These are phyloP conservation scores for Schrenkiella parvula DNA, from an alignment of 345 rosid genomes.

Conservation along the genomic window DNA sequence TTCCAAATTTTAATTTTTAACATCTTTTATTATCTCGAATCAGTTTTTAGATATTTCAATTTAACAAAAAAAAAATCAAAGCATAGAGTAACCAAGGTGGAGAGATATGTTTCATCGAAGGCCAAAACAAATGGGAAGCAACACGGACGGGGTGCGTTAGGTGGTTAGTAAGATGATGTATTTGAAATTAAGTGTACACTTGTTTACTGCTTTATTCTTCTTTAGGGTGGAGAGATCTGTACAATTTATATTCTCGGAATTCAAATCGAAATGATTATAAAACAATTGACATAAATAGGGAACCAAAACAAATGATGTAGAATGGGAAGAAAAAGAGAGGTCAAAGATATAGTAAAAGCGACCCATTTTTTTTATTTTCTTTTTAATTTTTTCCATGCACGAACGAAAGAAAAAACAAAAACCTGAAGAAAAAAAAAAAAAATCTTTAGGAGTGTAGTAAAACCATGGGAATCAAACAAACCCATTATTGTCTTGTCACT, in stretches of 20 bases:
- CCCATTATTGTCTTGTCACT: constrained; percentile 14
- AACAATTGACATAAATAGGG: neutral
- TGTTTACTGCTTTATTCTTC: neutral
- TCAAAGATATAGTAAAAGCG: constrained; percentile 20
- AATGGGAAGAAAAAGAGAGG: constrained; percentile 16
- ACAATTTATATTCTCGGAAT: neutral
- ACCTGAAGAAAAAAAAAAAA: neutral
- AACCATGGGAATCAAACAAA: constrained; percentile 1
- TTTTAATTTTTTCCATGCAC: constrained; percentile 14
- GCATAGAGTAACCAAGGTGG: too few species aligned
- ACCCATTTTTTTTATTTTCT: neutral
- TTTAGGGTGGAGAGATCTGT: neutral
- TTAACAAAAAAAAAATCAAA: too few species aligned
- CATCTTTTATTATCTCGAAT: too few species aligned
- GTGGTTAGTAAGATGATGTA: neutral
- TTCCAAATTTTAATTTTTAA: too few species aligned
- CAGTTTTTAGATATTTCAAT: too few species aligned
- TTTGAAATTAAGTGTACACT: neutral
- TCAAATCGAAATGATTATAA: neutral
- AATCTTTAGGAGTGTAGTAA: neutral
- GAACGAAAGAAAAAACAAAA: neutral
- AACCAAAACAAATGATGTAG: neutral
- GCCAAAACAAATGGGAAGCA: neutral
- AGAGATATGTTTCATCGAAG: too few species aligned
- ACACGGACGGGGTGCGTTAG: neutral